Evolutionary conservation across 192 early-diverging fungal genomes (phyloP), one percentile per base, ranked within the genome.

Genomic region (Podila epicladia): DNA sequence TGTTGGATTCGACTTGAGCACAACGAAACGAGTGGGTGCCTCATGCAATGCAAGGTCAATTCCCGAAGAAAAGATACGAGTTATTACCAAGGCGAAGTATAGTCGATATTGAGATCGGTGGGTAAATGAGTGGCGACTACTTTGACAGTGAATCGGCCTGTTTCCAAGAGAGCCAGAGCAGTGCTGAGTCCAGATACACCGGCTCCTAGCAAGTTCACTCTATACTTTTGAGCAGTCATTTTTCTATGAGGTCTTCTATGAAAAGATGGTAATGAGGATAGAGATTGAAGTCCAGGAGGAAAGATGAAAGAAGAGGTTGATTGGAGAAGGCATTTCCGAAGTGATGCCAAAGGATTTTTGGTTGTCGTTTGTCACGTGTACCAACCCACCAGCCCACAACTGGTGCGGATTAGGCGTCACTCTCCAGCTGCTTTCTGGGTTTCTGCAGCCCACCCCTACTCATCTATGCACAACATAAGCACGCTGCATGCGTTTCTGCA

Each of bases 101-200:
- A 91, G 32, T 92, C 75, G 55, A 73, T 75, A 60, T 50, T 64
- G 13, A 76, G 65, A 58, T 88, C 89, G 12, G 84, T 88, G 31
- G 91, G 88, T 58, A 87, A 71, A 29, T 88, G 77, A 12, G 84
- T 84, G n/a, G 90, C 87, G 3, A 93, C 69, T 15, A 93, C 65
- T 22, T 88, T 91, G 51, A 95, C 93, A 15, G 84, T 29, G 67
- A 86, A 88, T 19, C 86, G 84, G 24, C 82, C 79, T 65, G 83
- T 83, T 35, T 85, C 62, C 15, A 82, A 65, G 31, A 93, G 86
- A 13, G 90, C 75, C n/a, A 92, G 67, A 19, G 92, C 95, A 0
- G 91, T 92, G 3, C 93, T 91, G 12, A 95, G 86, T 8, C 94
- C 94, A 24, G 89, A 82, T 4, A 94, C 93, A 69, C 93, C 94